Percentiles rank a stretch among this genome's conserved stretches.
Conservation (phyloP, 805 yeast genomes). For the Ogataea paraovalis region DNA sequence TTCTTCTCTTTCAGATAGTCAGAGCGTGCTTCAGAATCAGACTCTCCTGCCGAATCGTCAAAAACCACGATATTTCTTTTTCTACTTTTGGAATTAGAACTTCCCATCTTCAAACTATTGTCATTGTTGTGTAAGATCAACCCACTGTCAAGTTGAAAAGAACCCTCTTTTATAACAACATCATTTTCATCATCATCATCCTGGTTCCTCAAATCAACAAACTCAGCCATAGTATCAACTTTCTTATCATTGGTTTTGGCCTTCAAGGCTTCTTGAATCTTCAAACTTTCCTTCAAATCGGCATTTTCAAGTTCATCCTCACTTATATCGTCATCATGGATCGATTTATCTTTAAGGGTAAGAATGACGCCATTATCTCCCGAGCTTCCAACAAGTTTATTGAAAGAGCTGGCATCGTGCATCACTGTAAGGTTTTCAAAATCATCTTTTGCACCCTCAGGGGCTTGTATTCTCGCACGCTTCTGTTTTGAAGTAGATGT, state of each 20-base stretch:
- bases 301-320: conserved; percentile 40
- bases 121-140: not conserved
- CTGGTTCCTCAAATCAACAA: conserved; percentile 7
- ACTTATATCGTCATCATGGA: conserved; percentile 35
- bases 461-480: conserved; percentile 3
- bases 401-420: conserved; percentile 42
- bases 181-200: conserved; percentile 25
- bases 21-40: conserved; percentile 4
- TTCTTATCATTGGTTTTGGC: conserved; percentile 19
- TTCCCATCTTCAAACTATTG: not conserved
- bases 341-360: conserved; percentile 51
- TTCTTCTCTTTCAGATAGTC: conserved; percentile 15
- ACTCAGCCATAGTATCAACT: conserved; percentile 27
- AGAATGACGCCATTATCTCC: conserved; percentile 41
- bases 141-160: conserved; percentile 26
- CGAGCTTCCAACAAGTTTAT: conserved; percentile 31
- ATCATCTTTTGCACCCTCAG: conserved; percentile 17
- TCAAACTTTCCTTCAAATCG: conserved; percentile 12
- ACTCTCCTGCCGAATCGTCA: conserved; percentile 15
- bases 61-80: conserved; percentile 16
- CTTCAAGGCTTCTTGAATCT: conserved; percentile 18
- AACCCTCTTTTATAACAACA: conserved; percentile 16
- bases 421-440: conserved; percentile 39
- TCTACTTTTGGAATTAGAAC: not conserved
- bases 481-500: conserved; percentile 2